Evolutionary conservation across 441 rosid genomes (phyloP), one percentile per base, ranked within the genome.

Genomic region (Flueggea neowawraea): DNA sequence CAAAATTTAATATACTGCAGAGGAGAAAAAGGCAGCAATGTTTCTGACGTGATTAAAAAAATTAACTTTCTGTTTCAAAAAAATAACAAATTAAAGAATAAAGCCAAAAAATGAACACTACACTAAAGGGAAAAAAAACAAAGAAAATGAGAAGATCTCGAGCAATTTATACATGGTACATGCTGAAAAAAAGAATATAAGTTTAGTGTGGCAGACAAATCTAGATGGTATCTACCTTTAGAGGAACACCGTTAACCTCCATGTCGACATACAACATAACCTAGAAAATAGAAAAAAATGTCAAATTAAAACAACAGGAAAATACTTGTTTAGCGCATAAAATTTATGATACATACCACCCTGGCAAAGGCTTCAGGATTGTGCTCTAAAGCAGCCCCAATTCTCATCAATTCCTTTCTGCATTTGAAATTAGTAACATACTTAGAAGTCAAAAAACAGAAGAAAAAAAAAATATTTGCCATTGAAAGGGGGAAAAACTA

Each of bases 391-490:
- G 97, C 97, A 75, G 99, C 99, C 99, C 99, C 97, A 87, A 61
- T 94, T 94, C 75, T 94, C 99, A 81, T 91, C 99, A 68, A 94
- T 94, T 63, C 99, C 99, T 87, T 88, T 91, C 99, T 94, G 93
- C 73, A 75, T 53, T 69, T n/a, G 17, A 32, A 65, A 62, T 55
- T 41, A 69, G 68, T 60, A 78, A 67, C 12, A 53, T 49, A 12
- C 43, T 31, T 69, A 62, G 57, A 65, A 4, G 12, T 12, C 50
- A 47, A 47, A 6, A 6, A 47, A 56, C 49, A 57, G 67, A 31
- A 61, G 32, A 22, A 61, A n/a, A 44, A 28, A 17, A 16, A 16
- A 6, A 58, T 10, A 47, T 41, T 28, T 44, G 47, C 36, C 55
- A 43, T 31, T 22, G 28, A 2, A 22, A 22, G 28, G 28, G 28